phyloP scores from a whole-genome alignment of 345 rosid genomes.

The Xanthoceras sorbifolium region DNA sequence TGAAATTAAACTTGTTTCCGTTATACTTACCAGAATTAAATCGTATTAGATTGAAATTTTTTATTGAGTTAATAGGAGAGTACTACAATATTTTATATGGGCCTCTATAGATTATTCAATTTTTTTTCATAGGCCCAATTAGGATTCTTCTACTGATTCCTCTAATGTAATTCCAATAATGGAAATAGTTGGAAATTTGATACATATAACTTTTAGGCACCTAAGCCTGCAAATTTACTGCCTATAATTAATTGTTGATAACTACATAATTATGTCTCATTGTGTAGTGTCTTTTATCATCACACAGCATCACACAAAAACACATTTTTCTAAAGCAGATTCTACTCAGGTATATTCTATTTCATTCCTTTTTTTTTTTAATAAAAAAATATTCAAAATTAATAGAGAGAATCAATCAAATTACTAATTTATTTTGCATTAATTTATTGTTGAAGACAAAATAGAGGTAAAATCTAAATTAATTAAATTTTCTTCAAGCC shows the following conservation, averaged over 20 bases:
- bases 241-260: neutral
- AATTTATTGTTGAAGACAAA: neutral
- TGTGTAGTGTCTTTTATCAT: neutral
- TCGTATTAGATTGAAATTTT: no score
- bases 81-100: neutral
- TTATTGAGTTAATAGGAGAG: no score
- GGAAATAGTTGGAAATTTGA: neutral
- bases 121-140: neutral
- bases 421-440: neutral
- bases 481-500: neutral
- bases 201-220: neutral
- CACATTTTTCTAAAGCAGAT: neutral
- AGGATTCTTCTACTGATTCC: neutral
- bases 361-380: neutral
- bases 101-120: neutral
- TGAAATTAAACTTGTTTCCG: no score
- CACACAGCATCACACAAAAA: neutral
- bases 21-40: no score
- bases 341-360: neutral
- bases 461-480: neutral
- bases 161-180: neutral
- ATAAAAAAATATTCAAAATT: neutral
- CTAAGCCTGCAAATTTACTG: neutral
- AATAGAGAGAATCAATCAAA: neutral
- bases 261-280: neutral